Percentiles rank a stretch among this genome's conserved stretches.
Conservation (phyloP, 306 rosid genomes). For the Cucurbita argyrosperma region DNA sequence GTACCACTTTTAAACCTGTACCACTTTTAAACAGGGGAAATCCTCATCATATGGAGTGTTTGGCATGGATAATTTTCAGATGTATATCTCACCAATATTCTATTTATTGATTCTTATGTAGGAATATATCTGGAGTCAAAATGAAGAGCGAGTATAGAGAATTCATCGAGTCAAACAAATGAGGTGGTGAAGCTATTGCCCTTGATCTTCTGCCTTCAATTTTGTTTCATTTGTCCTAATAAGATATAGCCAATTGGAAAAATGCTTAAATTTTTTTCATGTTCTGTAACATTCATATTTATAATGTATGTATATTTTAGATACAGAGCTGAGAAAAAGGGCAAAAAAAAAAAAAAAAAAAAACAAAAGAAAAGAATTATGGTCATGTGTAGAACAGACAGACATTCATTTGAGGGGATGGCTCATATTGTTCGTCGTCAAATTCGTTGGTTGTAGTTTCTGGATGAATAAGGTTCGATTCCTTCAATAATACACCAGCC, state of each 20-base stretch:
- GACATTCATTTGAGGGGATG: no score
- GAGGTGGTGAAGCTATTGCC: slow-evolving; percentile 16
- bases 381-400: no score
- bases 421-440: not conserved
- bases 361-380: not conserved
- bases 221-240: slow-evolving; percentile 27
- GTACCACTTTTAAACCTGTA: not conserved
- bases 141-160: slow-evolving; percentile 87
- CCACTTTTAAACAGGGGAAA: not conserved
- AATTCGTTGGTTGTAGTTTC: not conserved
- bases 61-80: not conserved
- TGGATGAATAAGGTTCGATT: not conserved
- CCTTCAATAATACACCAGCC: not conserved
- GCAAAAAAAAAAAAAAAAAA: not conserved
- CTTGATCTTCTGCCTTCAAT: slow-evolving; percentile 34
- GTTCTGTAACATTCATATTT: not conserved
- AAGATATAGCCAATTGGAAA: not conserved
- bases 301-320: slow-evolving; percentile 19
- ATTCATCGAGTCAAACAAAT: slow-evolving; percentile 59
- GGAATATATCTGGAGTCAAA: slow-evolving; percentile 77
- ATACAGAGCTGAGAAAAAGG: slow-evolving; percentile 17
- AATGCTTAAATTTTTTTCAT: slow-evolving; percentile 6
- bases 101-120: slow-evolving; percentile 16
- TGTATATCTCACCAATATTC: not conserved
- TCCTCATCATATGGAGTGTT: not conserved